These are phyloP conservation scores for Blakeslea trispora DNA, from an alignment of 371 early-diverging fungal species.

Conservation along the genomic window DNA sequence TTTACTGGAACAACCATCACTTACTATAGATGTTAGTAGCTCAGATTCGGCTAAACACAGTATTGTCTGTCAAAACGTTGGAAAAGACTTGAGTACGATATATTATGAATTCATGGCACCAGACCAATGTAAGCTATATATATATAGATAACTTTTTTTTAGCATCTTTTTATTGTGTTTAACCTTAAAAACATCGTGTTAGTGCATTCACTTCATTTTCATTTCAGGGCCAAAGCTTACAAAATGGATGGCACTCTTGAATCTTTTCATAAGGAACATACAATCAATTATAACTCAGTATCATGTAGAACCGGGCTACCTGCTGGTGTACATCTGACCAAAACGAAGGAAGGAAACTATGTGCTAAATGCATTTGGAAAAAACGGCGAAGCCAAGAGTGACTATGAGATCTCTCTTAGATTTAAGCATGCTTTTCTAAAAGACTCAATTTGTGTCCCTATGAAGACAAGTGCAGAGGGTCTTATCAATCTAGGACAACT, in stretches of 20 bases:
- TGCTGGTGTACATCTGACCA: constrained; percentile 10
- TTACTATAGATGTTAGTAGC: constrained; percentile 33
- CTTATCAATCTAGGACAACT: constrained; percentile 45
- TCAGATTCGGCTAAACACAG: constrained; percentile 29
- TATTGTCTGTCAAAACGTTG: constrained; percentile 25
- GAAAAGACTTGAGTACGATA: constrained; percentile 11
- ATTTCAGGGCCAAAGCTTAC: constrained; percentile 39
- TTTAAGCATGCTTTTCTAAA: constrained; percentile 35
- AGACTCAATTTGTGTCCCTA: constrained; percentile 4
- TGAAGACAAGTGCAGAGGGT: constrained; percentile 51
- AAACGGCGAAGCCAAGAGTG: constrained; percentile 52
- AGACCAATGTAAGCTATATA: constrained; percentile 28
- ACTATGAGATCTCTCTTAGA: constrained; percentile 31
- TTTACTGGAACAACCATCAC: constrained; percentile 40
- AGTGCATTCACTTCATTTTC: constrained; percentile 27
- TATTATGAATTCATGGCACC: constrained; percentile 39
- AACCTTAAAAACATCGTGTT: background rate
- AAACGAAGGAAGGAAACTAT: constrained; percentile 26
- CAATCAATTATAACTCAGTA: background rate
- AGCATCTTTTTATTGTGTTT: too few relatives aligned
- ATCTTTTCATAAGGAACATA: background rate
- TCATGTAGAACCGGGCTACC: background rate
- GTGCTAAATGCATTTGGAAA: constrained; percentile 45
- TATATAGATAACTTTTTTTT: too few relatives aligned
- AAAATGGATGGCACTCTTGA: constrained; percentile 2